A percentile compares a stretch with the other conserved stretches of the same genome.
These are phyloP conservation scores for Leishmania guyanensis DNA, from an alignment of 208 protist species.

Conservation along the genomic window DNA sequence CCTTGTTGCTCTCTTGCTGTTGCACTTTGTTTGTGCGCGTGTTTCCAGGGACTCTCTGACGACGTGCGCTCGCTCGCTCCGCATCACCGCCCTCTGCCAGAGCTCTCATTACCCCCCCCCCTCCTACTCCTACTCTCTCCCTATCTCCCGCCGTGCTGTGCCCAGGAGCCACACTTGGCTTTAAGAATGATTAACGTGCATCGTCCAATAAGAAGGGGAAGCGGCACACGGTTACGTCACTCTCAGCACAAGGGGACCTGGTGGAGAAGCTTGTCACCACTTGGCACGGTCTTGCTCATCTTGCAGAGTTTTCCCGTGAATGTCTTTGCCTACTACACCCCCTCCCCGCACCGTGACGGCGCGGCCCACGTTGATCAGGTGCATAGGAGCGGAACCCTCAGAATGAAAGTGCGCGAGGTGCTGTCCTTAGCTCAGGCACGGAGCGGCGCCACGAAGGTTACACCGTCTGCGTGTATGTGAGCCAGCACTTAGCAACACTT, in stretches of 20 bases:
- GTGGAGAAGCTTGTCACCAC: neutral
- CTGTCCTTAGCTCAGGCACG: no score
- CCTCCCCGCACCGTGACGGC: neutral
- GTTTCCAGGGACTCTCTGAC: neutral
- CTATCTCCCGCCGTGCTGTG: neutral
- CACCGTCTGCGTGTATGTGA: neutral
- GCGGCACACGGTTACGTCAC: neutral
- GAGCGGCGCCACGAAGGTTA: neutral
- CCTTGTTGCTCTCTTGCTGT: neutral
- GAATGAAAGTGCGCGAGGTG: neutral
- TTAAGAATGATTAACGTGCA: neutral
- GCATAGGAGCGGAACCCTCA: neutral
- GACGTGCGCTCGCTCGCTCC: neutral
- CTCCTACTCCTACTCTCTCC: neutral
- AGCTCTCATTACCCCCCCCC: neutral
- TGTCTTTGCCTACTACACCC: neutral
- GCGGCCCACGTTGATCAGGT: neutral
- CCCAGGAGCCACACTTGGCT: neutral
- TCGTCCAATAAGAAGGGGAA: neutral
- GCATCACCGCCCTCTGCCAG: neutral
- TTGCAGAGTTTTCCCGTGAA: neutral
- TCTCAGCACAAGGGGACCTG: neutral
- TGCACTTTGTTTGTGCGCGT: neutral
- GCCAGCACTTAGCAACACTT: neutral
- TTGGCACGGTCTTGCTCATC: neutral